Base-by-base conservation (phyloP, 441 rosid species). In the Iberis amara region DNA sequence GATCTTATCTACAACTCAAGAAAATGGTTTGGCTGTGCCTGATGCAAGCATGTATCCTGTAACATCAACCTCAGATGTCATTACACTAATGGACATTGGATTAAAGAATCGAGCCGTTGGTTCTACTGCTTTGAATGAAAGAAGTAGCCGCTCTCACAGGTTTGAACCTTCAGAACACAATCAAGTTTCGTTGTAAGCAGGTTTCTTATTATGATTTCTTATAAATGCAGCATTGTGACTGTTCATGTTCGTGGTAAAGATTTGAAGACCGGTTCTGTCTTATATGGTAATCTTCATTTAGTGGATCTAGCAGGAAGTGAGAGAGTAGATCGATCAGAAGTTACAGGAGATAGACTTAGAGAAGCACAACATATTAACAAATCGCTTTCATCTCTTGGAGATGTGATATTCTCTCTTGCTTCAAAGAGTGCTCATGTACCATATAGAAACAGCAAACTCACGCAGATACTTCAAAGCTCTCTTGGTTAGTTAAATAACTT, bases 331-430 rank as follows among this genome's bases (percentile, higher is more conserved):
- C 76, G 82, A 6, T 76, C 85, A 11, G 89, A 82, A 64, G 89
- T 63, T 35, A 79, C 57, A 21, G 89, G 85, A 38, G 79, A 75
- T 4, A 66, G 85, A 58, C 77, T 82, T 7, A 76, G 38, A 62
- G 89, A 82, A 70, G 89, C 85, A 38, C 89, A 82, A 65, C 86
- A 82, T 64, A 83, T 83, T 67, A 83, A 83, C 76, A 83, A 80
- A 68, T 83, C 90, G 0, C 69, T 83, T 0, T 78, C 90, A 11
- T 71, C 90, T 44, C 84, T 83, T 12, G 90, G 90, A 57, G 90
- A 83, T 62, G 90, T 83, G 0, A 76, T 83, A 61, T 81, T 72
- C 27, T 73, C 87, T 55, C 76, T 83, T 12, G 73, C 91, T 18
- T 76, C 77, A 62, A 83, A 79, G 69, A 75, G 68, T 60, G 4